Evolutionary conservation across 2,329 filamentous ascomycete species (phyloP), one percentile per base, ranked within the genome.

Genomic region (Colletotrichum sojae): DNA sequence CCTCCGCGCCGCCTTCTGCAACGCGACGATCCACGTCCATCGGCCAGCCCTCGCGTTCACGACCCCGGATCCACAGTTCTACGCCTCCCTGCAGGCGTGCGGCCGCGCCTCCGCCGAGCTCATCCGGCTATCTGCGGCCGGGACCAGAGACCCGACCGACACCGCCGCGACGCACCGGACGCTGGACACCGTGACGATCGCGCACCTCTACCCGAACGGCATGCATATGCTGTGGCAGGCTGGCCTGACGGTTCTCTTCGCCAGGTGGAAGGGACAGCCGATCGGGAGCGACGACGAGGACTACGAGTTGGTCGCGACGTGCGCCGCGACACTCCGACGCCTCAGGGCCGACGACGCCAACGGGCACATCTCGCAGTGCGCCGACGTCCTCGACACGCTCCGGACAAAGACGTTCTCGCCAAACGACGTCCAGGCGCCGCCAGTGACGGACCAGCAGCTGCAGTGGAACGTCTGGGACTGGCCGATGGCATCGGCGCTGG

Each of bases 381-480:
- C 73, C 5, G 71, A 74, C 5, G 74, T 74, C 0, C 48, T 76
- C 0, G 73, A 74, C 16, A 51, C 71, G 20, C 49, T 75, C 9
- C 62, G 71, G 3, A 48, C 31, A 16, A 75, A 75, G 62, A 72
- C 72, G 1, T 75, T 74, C 31, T 70, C 71, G 6, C 56, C 67
- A 5, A 27, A 67, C 15, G 58, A 69, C 25, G 31, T 55, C 2
- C 49, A 62, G 5, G 64, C 61, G n/a, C 55, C 62, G 15, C 55
- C 62, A 4, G 46, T 40, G 15, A 18, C 69, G 1, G 72, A 75
- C 4, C 71, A 73, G 31, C 31, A 36, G 39, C 57, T 74, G 13
- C 74, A 75, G 12, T 76, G 71, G 72, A 76, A 76, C 20, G 66
- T 75, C 15, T 76, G 73, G 75, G 72, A 76, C 9, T 76, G 73